Conservation (phyloP, 495 filamentous ascomycete species). For the Penicillium steckii region DNA sequence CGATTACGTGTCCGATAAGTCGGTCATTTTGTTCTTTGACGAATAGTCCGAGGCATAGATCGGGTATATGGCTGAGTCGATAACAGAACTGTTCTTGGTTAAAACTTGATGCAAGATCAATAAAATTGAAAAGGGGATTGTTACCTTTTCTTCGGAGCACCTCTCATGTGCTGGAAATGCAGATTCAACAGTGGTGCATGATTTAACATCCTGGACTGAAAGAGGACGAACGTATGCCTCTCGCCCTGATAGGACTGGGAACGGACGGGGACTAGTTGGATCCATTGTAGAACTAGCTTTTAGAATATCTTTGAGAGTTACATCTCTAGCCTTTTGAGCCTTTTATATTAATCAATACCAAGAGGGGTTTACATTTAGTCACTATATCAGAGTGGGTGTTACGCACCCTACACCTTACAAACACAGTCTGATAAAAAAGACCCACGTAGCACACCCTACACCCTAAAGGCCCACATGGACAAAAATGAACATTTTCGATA, state of each 20-base stretch:
- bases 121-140: background rate
- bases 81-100: slow-evolving; percentile 14
- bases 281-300: slow-evolving; percentile 5
- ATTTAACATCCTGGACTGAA: slow-evolving; percentile 15
- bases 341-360: too few species aligned
- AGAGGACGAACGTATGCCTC: slow-evolving; percentile 14
- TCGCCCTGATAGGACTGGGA: background rate
- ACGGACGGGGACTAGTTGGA: background rate
- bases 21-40: slow-evolving; percentile 2
- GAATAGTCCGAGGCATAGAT: slow-evolving; percentile 23
- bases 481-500: too few species aligned
- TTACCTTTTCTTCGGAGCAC: slow-evolving; percentile 27
- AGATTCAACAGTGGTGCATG: slow-evolving; percentile 18
- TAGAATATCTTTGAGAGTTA: too few species aligned
- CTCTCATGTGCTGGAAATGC: slow-evolving; percentile 21
- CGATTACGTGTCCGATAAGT: slow-evolving; percentile 25
- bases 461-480: background rate
- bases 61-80: slow-evolving; percentile 16
- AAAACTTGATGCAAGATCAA: background rate
- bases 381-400: background rate
- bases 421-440: background rate
- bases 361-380: background rate
- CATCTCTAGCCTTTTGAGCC: too few species aligned
- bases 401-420: background rate
- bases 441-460: background rate